phyloP scores from a whole-genome alignment of 495 filamentous ascomycete species.

The Penicillium crystallinum region DNA sequence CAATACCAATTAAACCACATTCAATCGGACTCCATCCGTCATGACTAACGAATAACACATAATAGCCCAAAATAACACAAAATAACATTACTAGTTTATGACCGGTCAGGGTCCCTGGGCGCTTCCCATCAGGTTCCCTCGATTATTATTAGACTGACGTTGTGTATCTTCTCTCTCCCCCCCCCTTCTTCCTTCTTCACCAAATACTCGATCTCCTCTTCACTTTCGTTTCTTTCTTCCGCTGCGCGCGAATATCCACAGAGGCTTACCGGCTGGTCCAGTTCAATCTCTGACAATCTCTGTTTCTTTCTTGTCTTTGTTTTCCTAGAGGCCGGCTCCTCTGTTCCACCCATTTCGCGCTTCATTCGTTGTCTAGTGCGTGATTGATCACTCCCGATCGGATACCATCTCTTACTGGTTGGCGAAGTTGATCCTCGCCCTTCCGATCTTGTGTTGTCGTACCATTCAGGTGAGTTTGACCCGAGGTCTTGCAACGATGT shows the following conservation, averaged over 20 bases:
- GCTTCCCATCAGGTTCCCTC: slow-evolving; percentile 5
- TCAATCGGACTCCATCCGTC: not conserved
- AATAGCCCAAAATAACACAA: not conserved
- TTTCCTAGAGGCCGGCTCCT: slow-evolving; percentile 42
- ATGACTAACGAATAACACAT: not conserved
- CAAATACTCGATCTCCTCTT: slow-evolving; percentile 3
- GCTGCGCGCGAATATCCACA: slow-evolving; percentile 36
- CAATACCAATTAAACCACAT: not conserved
- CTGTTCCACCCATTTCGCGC: slow-evolving; percentile 18
- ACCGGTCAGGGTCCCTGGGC: slow-evolving; percentile 6
- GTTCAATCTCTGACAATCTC: slow-evolving; percentile 36
- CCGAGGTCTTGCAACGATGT: slow-evolving; percentile 6
- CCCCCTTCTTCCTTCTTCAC: slow-evolving; percentile 11
- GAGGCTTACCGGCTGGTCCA: slow-evolving; percentile 42
- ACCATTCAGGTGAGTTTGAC: slow-evolving; percentile 6
- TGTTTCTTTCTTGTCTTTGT: slow-evolving; percentile 22
- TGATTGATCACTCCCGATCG: not conserved
- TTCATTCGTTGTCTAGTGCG: slow-evolving; percentile 7
- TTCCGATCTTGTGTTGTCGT: slow-evolving; percentile 1
- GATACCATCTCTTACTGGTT: not conserved
- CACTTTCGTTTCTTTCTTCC: slow-evolving; percentile 39
- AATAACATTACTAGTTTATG: slow-evolving; percentile 7
- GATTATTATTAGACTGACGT: slow-evolving; percentile 18
- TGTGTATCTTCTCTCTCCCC: slow-evolving; percentile 17
- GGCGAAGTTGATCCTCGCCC: slow-evolving; percentile 7